Evolutionary conservation across 768 basidiomycete genomes (phyloP).

Genomic region (Leucogyrophana mollusca): DNA sequence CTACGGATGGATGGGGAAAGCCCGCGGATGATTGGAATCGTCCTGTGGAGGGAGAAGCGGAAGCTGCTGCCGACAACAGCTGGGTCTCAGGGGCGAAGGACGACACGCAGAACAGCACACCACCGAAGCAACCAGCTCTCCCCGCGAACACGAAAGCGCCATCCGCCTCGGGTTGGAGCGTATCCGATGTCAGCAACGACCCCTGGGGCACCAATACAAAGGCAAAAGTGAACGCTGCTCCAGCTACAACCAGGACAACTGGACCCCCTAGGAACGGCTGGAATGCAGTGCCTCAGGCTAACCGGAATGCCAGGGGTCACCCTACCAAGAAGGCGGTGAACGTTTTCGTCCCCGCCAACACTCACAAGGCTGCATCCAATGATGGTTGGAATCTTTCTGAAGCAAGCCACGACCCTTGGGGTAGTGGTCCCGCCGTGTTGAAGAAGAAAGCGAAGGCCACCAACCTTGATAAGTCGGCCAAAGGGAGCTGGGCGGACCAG

Average conservation of each 20-base stretch:
- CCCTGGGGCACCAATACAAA: conserved; percentile 20
- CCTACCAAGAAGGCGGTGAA: too few species aligned
- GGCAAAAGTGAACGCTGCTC: too few species aligned
- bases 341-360: background rate
- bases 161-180: conserved; percentile 21
- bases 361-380: conserved; percentile 14
- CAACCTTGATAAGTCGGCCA: background rate
- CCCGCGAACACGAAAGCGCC: conserved; percentile 4
- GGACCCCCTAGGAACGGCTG: too few species aligned
- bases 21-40: conserved; percentile 7
- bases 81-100: too few species aligned
- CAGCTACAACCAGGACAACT: too few species aligned
- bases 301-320: too few species aligned
- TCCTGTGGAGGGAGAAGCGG: conserved; percentile 4
- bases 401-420: conserved; percentile 22
- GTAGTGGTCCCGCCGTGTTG: background rate
- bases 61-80: conserved; percentile 3
- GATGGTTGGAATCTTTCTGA: conserved; percentile 22
- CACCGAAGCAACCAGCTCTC: too few species aligned
- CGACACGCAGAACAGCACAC: too few species aligned
- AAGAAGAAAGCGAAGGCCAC: too few species aligned
- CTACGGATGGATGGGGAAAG: conserved; percentile 19
- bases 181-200: conserved; percentile 15
- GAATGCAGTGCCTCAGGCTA: too few species aligned
- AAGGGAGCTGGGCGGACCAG: conserved; percentile 27